These are phyloP conservation scores for Metschnikowia baotianmanensis DNA, from an alignment of 805 yeast genomes.

Conservation along the genomic window DNA sequence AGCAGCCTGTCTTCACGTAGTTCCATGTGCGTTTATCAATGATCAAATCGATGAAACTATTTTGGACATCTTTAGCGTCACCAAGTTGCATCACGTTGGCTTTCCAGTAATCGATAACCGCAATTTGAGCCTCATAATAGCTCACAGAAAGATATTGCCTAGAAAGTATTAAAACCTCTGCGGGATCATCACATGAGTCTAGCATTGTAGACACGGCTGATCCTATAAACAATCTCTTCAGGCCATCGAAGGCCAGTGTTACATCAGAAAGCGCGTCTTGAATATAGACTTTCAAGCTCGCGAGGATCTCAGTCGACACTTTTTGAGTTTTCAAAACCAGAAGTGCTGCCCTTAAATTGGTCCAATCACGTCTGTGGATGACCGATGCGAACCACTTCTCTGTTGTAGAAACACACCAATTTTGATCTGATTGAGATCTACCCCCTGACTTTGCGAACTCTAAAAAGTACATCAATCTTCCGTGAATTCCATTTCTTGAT, in stretches of 20 bases:
- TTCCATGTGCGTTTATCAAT: conserved; percentile 1
- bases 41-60: not conserved
- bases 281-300: not conserved
- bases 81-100: not conserved
- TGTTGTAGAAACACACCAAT: conserved; percentile 28
- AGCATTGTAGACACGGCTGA: conserved; percentile 20
- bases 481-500: conserved; percentile 11
- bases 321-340: conserved; percentile 2
- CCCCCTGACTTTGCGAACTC: conserved; percentile 14
- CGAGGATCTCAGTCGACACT: not conserved
- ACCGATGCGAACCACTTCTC: conserved; percentile 7
- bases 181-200: conserved; percentile 17
- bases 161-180: not conserved
- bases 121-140: conserved; percentile 9
- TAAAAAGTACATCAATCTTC: conserved; percentile 11
- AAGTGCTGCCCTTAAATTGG: conserved; percentile 11
- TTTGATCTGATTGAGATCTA: conserved; percentile 2
- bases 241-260: conserved; percentile 6
- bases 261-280: not conserved
- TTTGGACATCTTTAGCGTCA: not conserved
- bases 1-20: not conserved
- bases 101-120: conserved; percentile 6
- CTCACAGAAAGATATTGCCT: not conserved
- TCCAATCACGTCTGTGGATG: conserved; percentile 35
- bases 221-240: conserved; percentile 35